phyloP scores from a whole-genome alignment of 169 alveolate genomes.

The Miamiensis avidus region DNA sequence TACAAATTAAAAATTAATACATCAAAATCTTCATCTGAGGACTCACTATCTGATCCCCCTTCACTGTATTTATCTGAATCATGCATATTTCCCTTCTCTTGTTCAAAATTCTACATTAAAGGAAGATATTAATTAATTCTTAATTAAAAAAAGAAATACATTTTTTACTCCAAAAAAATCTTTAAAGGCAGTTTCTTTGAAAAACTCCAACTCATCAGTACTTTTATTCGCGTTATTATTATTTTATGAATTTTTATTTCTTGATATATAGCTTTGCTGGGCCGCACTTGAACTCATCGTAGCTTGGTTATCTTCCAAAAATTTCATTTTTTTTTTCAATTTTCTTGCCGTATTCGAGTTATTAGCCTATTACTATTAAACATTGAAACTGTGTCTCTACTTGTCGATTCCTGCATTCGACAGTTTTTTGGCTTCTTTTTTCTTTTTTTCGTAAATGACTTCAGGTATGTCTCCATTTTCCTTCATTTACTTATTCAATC shows the following conservation, averaged over 20 bases:
- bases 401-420: no score
- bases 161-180: not conserved
- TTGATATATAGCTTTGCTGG: not conserved
- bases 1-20: no score
- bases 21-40: constrained; percentile 25
- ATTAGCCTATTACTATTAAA: no score
- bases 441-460: no score
- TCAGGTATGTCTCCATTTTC: no score
- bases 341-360: no score
- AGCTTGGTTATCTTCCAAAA: not conserved
- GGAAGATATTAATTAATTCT: no score
- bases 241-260: not conserved
- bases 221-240: not conserved
- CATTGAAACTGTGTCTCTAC: no score
- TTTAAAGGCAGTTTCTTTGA: not conserved
- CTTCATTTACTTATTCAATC: no score
- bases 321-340: no score
- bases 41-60: constrained; percentile 20
- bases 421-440: no score
- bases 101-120: not conserved
- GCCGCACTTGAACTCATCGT: not conserved
- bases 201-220: not conserved
- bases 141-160: no score
- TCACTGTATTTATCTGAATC: constrained; percentile 14
- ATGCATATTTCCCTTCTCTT: not conserved